A percentile compares a stretch with the other conserved stretches of the same genome.
Evolutionary conservation across 129 eudicot genomes (phyloP).

Genomic region (Silybum marianum): DNA sequence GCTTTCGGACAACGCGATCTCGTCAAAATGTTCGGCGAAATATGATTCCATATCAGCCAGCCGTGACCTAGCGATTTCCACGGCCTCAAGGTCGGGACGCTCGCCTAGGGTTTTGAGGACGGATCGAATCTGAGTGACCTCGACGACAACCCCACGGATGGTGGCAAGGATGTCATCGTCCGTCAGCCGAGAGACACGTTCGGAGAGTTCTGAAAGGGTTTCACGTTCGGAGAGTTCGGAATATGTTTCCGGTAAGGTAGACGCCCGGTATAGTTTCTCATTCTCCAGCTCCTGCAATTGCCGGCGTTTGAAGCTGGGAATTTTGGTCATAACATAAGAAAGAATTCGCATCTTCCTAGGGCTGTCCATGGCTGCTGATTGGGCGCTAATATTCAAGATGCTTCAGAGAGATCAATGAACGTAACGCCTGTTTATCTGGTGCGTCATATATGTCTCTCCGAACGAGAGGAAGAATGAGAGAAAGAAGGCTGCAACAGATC

Average conservation of each 20-base stretch:
- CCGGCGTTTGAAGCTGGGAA: constrained; percentile 53
- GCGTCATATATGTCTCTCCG: constrained; percentile 44
- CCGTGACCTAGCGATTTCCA: constrained; percentile 56
- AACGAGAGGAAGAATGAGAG: constrained; percentile 33
- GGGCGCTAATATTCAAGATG: background rate
- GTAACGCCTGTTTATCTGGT: constrained; percentile 26
- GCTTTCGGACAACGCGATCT: constrained; percentile 32
- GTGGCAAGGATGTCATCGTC: constrained; percentile 61
- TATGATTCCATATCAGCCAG: constrained; percentile 60
- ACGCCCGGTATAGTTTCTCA: constrained; percentile 12
- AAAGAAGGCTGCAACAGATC: constrained; percentile 29
- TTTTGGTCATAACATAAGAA: constrained; percentile 65
- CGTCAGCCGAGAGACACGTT: constrained; percentile 64
- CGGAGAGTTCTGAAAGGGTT: constrained; percentile 67
- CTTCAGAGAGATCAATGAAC: constrained; percentile 43
- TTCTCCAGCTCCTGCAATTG: constrained; percentile 38
- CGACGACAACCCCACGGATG: constrained; percentile 65
- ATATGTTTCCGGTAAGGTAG: constrained; percentile 44
- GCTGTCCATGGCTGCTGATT: constrained; percentile 9
- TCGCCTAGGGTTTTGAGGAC: constrained; percentile 59
- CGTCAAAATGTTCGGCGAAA: constrained; percentile 43
- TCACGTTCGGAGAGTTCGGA: constrained; percentile 66
- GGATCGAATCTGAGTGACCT: constrained; percentile 78
- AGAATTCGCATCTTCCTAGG: constrained; percentile 70
- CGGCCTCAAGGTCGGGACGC: constrained; percentile 80